Conservation (phyloP, 148 eudicot genomes). For the Chenopodium formosanum region DNA sequence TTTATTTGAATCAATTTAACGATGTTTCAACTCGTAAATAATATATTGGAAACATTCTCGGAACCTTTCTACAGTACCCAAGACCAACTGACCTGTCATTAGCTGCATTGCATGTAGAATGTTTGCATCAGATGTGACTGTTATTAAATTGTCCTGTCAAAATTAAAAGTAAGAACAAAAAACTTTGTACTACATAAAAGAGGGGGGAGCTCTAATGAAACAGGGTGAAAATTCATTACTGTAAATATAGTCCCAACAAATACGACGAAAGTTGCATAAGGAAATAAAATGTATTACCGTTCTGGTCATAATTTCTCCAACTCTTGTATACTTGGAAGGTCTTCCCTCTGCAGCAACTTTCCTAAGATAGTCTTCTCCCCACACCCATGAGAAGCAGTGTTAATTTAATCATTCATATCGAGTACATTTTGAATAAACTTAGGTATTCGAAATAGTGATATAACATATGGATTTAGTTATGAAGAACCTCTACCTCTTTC, state of each 20-base stretch:
- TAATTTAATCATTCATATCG: neutral
- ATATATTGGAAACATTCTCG: neutral
- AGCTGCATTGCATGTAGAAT: conserved; percentile 84
- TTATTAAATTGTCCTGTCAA: conserved; percentile 62
- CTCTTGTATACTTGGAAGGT: conserved; percentile 59
- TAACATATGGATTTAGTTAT: neutral
- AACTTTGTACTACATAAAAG: too few species aligned
- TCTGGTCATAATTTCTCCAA: conserved; percentile 79
- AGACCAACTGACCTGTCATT: conserved; percentile 66
- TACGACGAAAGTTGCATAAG: neutral
- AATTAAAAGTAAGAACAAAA: neutral
- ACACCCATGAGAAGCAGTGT: neutral
- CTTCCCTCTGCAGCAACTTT: conserved; percentile 66
- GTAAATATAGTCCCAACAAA: neutral
- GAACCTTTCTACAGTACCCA: neutral
- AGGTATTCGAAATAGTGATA: neutral
- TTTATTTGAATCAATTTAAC: neutral
- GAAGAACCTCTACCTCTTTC: conserved; percentile 82
- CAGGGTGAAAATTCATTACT: neutral
- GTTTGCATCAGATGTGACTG: conserved; percentile 80
- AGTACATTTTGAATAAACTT: neutral
- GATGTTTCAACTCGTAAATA: neutral
- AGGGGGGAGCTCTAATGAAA: neutral
- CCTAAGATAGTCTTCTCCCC: conserved; percentile 56
- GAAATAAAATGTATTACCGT: conserved; percentile 38